Evolutionary conservation across 2,329 filamentous ascomycete species (phyloP).

Genomic region (Phyllachora maydis): DNA sequence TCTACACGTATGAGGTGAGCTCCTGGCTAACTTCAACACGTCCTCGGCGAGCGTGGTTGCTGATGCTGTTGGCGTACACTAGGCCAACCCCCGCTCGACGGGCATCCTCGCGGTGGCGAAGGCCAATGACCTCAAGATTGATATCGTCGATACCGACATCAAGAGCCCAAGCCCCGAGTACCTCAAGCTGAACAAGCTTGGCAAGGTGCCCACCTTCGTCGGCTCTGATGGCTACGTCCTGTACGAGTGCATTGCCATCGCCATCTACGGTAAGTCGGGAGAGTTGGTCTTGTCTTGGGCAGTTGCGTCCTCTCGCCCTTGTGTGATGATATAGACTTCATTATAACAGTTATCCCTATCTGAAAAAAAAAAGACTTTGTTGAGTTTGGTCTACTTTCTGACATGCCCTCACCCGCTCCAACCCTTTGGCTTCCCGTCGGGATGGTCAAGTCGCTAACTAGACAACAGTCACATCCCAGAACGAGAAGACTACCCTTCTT

Average conservation of each 20-base stretch:
- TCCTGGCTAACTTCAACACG: conserved; percentile 1
- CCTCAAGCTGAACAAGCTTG: conserved; percentile 66
- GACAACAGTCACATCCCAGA: conserved; percentile 95
- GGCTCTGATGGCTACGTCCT: conserved; percentile 81
- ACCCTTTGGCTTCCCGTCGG: too few species aligned
- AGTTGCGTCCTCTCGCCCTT: conserved; percentile 2
- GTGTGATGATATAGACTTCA: conserved; percentile 55
- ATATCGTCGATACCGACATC: conserved; percentile 55
- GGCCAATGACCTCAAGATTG: conserved; percentile 87
- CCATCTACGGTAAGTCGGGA: conserved; percentile 75
- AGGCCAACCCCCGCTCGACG: conserved; percentile 82
- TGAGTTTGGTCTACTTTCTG: conserved; percentile 81
- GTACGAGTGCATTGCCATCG: conserved; percentile 81
- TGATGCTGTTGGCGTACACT: too few species aligned
- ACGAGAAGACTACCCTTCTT: conserved; percentile 98
- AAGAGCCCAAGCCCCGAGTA: conserved; percentile 53
- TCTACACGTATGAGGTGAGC: conserved; percentile 69
- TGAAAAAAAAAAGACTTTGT: conserved; percentile 55
- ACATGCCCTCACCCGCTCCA: too few species aligned
- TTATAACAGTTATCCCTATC: conserved; percentile 98
- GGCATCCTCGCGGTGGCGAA: conserved; percentile 86
- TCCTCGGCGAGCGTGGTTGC: conserved; percentile 2
- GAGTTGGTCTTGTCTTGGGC: conserved; percentile 3
- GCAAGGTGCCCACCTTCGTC: conserved; percentile 84
- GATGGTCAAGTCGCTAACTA: too few species aligned